A percentile compares a stretch with the other conserved stretches of the same genome.
Evolutionary conservation across 176 grass and related monocot species (phyloP).

Genomic region (Thinopyrum elongatum): DNA sequence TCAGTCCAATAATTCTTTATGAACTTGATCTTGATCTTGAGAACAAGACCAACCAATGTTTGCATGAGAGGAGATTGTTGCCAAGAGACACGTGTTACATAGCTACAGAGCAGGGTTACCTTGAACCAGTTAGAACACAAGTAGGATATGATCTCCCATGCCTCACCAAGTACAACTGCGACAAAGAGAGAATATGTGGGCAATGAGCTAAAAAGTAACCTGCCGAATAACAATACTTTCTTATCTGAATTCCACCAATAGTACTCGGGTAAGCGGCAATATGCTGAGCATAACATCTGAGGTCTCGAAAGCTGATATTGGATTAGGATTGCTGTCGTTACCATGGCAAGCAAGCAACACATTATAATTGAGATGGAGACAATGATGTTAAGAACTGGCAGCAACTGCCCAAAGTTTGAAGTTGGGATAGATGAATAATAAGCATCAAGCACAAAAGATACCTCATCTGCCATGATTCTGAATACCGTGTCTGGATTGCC

Average conservation of each 20-base stretch:
- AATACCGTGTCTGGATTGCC: background rate
- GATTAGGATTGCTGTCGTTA: too few species aligned
- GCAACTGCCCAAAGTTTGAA: background rate
- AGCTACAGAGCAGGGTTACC: background rate
- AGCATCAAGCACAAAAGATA: background rate
- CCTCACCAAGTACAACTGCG: background rate
- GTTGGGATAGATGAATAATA: background rate
- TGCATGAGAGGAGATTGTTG: background rate
- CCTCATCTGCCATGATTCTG: background rate
- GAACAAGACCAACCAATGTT: background rate
- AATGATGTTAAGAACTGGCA: background rate
- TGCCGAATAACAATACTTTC: background rate
- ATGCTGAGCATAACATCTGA: too few species aligned
- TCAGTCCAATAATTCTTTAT: background rate
- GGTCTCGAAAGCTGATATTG: too few species aligned
- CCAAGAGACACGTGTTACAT: background rate
- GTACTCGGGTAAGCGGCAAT: too few species aligned
- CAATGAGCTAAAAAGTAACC: background rate
- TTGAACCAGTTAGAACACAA: slow-evolving; percentile 1
- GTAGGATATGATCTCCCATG: background rate
- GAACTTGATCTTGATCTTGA: background rate
- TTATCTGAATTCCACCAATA: too few species aligned
- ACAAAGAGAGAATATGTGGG: background rate
- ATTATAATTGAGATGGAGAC: background rate
- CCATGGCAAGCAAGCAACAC: background rate